Evolutionary conservation across 2,329 filamentous ascomycete species (phyloP), one percentile per base, ranked within the genome.

Genomic region (Nothomitra cinnamomea): DNA sequence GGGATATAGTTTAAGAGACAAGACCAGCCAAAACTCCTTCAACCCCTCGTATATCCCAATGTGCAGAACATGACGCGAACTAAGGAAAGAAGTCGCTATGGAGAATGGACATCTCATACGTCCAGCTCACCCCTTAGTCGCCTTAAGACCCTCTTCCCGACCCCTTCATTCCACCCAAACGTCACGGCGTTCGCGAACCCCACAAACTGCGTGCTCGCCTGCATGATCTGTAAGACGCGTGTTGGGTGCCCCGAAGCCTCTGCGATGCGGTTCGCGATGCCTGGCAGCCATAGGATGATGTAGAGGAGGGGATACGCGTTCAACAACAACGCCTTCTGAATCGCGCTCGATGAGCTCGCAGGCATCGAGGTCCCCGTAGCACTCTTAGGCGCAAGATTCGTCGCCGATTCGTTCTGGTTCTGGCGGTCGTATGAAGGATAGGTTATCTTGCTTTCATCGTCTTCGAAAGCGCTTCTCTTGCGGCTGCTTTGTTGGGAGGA

Each of bases 161-260:
- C 49, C 19, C 64, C 57, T 58, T 68, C 64, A 51, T 66, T 69
- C 56, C 66, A 67, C 12, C 66, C 65, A 53, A 67, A 69, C 1
- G 66, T 67, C 21, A 68, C 53, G 1, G 67, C 66, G 53, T 69
- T 69, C 0, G 65, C 67, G 10, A 69, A 53, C 1, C 66, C 66
- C 10, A 69, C 61, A 41, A 63, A 69, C 54, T 68, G 66, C 5
- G 65, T 68, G 47, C 63, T 63, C 19, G 62, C 61, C 56, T 69
- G 67, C 52, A 67, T 52, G 12, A 65, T 60, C 21, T 50, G 40
- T 57, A 60, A 59, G 1, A 55, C 57, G 49, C 53, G 54, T 19
- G 57, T 62, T 0, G 52, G 53, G 13, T 57, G 50, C 13, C 58
- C 64, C 1, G 61, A 59, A 24, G 58, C 61, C 57, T 66, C 65